Evolutionary conservation across 352 stramenopile genomes (phyloP), one percentile per base, ranked within the genome.

Genomic region (Albugo candida): DNA sequence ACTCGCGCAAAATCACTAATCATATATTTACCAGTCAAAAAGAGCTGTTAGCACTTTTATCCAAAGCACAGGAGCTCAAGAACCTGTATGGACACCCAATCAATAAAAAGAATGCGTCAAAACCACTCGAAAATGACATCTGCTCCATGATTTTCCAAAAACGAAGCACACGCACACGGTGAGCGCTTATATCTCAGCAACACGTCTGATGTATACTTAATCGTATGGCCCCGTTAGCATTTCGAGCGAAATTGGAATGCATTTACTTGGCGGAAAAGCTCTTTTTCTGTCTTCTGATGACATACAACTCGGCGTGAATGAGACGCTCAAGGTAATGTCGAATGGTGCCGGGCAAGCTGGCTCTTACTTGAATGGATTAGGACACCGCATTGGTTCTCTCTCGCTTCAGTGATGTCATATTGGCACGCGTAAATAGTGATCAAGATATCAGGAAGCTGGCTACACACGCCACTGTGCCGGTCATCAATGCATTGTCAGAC

Each of bases 401-500:
- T 17, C 80, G 86, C 49, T 98, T 98, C 70, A 98, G 98, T 63
- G 88, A 71, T 43, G 64, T 98, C 54, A 91, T 98, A 48, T 74
- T 98, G 31, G 94, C 95, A 21, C 88, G 95, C 36, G 94, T 99
- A 13, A 97, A 92, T 53, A 78, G 65, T 24, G 93, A 98, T 60
- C 39, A 64, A 13, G 81, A 94, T 52, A 80, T 94, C 13, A 47
- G 76, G 5, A 82, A 97, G 54, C 76, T 98, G 13, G 80, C 80
- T 1, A 54, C 83, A 48, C 67, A 97, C 38, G 66, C 92, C 4
- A 89, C 62, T 19, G 86, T 98, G 36, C 93, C 94, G 40, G 88
- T 98, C 27, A 98, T 99, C 62, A 98, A 99, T 57, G 94, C 94
- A 17, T 72, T 99, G 8, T 96, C 79, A 52, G 94, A 99, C 59